Percentiles rank a stretch among this genome's conserved stretches.
Evolutionary conservation across 352 stramenopile species (phyloP).

Genomic region (Phytophthora meadii): DNA sequence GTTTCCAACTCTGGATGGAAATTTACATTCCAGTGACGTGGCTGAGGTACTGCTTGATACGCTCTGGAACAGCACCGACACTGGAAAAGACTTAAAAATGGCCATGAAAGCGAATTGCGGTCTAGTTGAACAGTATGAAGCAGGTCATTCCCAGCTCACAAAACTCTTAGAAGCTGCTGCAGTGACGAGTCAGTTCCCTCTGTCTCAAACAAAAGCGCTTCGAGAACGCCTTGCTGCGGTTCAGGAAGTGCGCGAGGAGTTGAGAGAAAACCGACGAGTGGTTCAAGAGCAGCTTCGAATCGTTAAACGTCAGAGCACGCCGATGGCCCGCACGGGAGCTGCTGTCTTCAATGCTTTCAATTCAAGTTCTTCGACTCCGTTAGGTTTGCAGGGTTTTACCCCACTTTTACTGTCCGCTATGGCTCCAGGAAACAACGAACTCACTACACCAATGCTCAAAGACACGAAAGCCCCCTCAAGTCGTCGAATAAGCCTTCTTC

Average conservation of each 20-base stretch:
- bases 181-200: conserved; percentile 53
- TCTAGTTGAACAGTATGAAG: conserved; percentile 25
- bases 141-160: conserved; percentile 35
- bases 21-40: conserved; percentile 39
- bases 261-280: conserved; percentile 19
- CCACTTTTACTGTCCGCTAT: conserved; percentile 39
- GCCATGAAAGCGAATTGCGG: conserved; percentile 40
- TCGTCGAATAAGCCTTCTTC: conserved; percentile 6
- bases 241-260: conserved; percentile 33
- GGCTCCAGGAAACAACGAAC: not conserved
- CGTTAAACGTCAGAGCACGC: conserved; percentile 18
- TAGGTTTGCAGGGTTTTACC: conserved; percentile 43
- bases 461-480: conserved; percentile 9
- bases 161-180: conserved; percentile 52
- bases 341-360: conserved; percentile 62
- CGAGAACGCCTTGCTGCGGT: conserved; percentile 30
- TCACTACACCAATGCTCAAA: not conserved
- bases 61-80: conserved; percentile 40
- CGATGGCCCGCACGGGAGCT: conserved; percentile 36
- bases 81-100: conserved; percentile 32
- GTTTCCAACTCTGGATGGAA: conserved; percentile 45
- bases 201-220: conserved; percentile 44
- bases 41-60: conserved; percentile 52
- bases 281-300: conserved; percentile 23
- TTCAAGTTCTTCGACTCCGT: conserved; percentile 15